Conservation (phyloP, 305 asterid genomes). For the Petunia hybrid region DNA sequence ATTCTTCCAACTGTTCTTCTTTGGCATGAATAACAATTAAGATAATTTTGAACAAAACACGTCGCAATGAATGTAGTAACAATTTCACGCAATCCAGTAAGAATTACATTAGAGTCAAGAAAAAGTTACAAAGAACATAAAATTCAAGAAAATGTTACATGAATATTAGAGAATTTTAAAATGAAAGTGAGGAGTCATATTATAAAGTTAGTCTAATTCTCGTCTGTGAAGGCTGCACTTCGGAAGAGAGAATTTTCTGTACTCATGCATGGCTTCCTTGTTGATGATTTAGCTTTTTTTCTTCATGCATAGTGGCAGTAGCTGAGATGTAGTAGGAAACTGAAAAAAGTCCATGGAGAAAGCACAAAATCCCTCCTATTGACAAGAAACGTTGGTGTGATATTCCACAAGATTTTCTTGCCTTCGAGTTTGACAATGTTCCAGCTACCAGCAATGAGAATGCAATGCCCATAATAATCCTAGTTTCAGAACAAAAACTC, state of each 20-base stretch:
- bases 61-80: background rate
- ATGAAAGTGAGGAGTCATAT: background rate
- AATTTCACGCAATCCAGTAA: background rate
- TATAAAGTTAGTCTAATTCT: constrained; percentile 17
- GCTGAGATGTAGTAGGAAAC: constrained; percentile 75
- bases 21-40: too few species aligned
- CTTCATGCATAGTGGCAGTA: constrained; percentile 61
- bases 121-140: constrained; percentile 19
- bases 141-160: constrained; percentile 24
- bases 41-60: background rate
- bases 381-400: constrained; percentile 63
- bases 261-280: constrained; percentile 33
- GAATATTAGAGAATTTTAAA: background rate
- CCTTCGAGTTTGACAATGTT: constrained; percentile 58
- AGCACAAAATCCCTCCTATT: constrained; percentile 82
- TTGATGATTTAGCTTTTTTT: constrained; percentile 44
- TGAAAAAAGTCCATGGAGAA: constrained; percentile 77
- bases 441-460: constrained; percentile 76
- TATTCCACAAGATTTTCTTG: constrained; percentile 76
- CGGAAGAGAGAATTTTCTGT: background rate
- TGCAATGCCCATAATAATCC: constrained; percentile 68
- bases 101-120: constrained; percentile 3
- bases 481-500: constrained; percentile 32
- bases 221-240: background rate
- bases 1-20: too few species aligned